phyloP scores from a whole-genome alignment of 768 basidiomycete genomes.

The Termitomyces titanicus region DNA sequence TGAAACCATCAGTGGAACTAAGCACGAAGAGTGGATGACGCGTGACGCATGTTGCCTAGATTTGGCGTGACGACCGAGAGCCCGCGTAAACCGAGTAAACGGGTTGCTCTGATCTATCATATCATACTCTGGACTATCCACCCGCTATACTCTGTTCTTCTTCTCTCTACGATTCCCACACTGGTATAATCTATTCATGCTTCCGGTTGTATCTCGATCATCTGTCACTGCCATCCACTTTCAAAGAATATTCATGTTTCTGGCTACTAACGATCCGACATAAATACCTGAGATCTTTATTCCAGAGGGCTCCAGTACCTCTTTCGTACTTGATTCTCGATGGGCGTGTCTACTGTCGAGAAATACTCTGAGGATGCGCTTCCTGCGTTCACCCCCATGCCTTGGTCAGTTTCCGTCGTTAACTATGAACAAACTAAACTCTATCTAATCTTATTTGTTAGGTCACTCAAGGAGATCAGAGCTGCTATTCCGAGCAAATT shows the following conservation, averaged over 20 bases:
- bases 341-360: constrained; percentile 9
- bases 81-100: background rate
- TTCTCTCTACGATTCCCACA: background rate
- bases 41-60: background rate
- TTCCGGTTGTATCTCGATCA: background rate
- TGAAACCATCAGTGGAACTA: background rate
- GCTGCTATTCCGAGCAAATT: constrained; percentile 43
- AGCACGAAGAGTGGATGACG: background rate
- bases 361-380: constrained; percentile 37
- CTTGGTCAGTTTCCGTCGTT: constrained; percentile 30
- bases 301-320: background rate
- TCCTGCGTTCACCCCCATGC: constrained; percentile 42
- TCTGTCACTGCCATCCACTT: background rate
- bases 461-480: constrained; percentile 49
- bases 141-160: background rate
- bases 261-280: background rate
- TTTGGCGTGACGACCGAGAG: background rate
- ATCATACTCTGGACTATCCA: background rate
- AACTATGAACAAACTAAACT: background rate
- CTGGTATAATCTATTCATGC: too few relatives aligned
- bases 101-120: background rate
- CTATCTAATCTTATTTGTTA: constrained; percentile 11
- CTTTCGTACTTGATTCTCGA: too few relatives aligned
- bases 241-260: background rate
- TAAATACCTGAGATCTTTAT: background rate